Percentiles rank a stretch among this genome's conserved stretches.
These are phyloP conservation scores for Terana coerulea DNA, from an alignment of 768 basidiomycete genomes.

Conservation along the genomic window DNA sequence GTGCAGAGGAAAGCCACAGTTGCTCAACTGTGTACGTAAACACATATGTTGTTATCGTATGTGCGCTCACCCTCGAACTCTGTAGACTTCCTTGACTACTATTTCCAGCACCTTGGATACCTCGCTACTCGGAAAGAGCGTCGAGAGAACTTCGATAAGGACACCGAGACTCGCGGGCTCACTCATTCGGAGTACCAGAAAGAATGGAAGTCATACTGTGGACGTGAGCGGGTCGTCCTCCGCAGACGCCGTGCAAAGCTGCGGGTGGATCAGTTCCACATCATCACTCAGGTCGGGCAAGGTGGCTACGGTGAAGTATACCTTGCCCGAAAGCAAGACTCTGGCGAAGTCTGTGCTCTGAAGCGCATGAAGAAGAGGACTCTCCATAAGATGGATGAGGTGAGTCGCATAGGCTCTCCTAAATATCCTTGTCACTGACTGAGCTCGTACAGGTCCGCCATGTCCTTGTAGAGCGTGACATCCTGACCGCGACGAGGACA, in stretches of 20 bases:
- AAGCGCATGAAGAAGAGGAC: constrained; percentile 98
- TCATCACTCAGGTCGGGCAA: constrained; percentile 98
- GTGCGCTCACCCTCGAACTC: constrained; percentile 6
- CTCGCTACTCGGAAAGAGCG: constrained; percentile 83
- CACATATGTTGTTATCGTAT: background rate
- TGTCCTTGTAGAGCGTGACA: constrained; percentile 96
- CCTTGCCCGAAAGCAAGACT: constrained; percentile 91
- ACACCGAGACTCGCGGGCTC: constrained; percentile 69
- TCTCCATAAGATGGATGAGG: constrained; percentile 98
- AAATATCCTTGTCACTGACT: background rate
- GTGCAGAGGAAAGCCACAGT: constrained; percentile 95
- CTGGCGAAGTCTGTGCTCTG: constrained; percentile 93
- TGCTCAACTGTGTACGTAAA: constrained; percentile 89
- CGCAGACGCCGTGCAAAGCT: constrained; percentile 91
- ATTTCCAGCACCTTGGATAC: constrained; percentile 93
- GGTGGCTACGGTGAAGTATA: constrained; percentile 99
- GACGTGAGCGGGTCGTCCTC: constrained; percentile 90
- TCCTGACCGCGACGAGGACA: constrained; percentile 94
- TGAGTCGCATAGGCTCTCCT: constrained; percentile 22
- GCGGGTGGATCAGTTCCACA: constrained; percentile 92
- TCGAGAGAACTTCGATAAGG: constrained; percentile 74
- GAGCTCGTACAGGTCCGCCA: constrained; percentile 86
- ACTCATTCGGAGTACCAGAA: constrained; percentile 51
- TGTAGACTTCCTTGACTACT: constrained; percentile 94
- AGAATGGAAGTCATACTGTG: constrained; percentile 92